Conservation (phyloP, 768 basidiomycete species). For the Leccinum arenicola region DNA sequence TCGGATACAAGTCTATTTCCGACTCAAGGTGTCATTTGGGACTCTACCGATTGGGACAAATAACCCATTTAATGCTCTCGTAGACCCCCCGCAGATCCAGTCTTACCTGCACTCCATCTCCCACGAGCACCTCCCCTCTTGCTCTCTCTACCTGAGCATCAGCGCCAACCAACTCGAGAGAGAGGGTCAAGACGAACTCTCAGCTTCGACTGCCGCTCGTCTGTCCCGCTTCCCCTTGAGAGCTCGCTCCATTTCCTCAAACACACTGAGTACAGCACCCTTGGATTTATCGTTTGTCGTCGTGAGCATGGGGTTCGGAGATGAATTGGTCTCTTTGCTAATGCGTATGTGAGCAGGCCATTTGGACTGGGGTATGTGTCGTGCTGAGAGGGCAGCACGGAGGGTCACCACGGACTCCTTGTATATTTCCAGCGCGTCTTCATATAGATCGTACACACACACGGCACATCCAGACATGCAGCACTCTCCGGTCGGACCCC, state of each 20-base stretch:
- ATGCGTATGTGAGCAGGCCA: conserved; percentile 63
- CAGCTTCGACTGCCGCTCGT: conserved; percentile 31
- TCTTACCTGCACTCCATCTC: conserved; percentile 14
- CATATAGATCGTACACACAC: conserved; percentile 89
- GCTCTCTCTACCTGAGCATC: conserved; percentile 17
- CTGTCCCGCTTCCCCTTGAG: conserved; percentile 46
- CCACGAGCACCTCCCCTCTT: conserved; percentile 17
- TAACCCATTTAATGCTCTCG: conserved; percentile 48
- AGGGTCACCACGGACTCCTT: conserved; percentile 50
- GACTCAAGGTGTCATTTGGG: neutral
- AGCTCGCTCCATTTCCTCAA: conserved; percentile 66
- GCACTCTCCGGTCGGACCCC: conserved; percentile 55
- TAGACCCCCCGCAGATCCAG: conserved; percentile 32
- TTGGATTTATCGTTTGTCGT: conserved; percentile 15
- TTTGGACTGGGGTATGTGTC: conserved; percentile 49
- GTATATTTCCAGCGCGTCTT: conserved; percentile 67
- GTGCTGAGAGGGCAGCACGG: conserved; percentile 44
- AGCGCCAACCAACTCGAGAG: conserved; percentile 2
- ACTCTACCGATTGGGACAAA: conserved; percentile 45
- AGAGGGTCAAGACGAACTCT: conserved; percentile 37
- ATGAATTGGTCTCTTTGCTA: neutral
- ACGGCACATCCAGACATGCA: conserved; percentile 94
- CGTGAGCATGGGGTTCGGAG: neutral
- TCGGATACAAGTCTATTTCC: neutral
- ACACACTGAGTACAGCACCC: conserved; percentile 53